Evolutionary conservation across 306 rosid genomes (phyloP), one percentile per base, ranked within the genome.

Genomic region (Boehmeria nivea): DNA sequence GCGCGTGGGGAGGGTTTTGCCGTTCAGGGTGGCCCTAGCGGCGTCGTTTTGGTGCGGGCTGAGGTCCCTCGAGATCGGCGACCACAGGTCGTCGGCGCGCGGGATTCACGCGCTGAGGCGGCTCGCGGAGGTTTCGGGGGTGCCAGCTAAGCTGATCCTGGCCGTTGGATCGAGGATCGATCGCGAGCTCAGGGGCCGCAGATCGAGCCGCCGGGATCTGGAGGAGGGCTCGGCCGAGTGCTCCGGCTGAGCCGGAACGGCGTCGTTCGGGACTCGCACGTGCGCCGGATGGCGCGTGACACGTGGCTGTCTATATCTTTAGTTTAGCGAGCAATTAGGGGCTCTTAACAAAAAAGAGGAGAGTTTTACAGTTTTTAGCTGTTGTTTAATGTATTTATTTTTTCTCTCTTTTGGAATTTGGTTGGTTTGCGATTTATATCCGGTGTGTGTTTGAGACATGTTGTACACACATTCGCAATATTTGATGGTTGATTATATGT

Each of bases 31-130:
- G 46, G 64, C 54, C 2, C 59, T 71, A 1, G 81, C 95, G 75
- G 65, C 81, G 82, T 72, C 95, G 82, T 76, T 86, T 69, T 86
- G 95, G 95, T 61, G 61, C 23, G 87, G 73, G 0, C 6, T 86
- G 36, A 75, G 80, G 52, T 51, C 51, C 26, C n/a, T 75, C 23
- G 70, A 71, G 43, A 70, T 31, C 8, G 36, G 36, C 36, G 36
- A 31, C 9, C 36, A 60, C 45, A 16, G 34, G 12, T 12, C 38
- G 9, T 7, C 45, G 16, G 66, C 70, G 54, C 54, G 54, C 26
- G 72, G 79, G 72, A 59, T 14, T 24, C 77, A 51, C 43, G 71
- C 64, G 36, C 70, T 86, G 61, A 54, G 24, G 21, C 59, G 65
- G 58, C 55, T 86, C 2, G 80, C 77, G 52, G 70, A 46, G 17